Conservation (phyloP, 495 filamentous ascomycete species). For the Penicillium tannophilum region DNA sequence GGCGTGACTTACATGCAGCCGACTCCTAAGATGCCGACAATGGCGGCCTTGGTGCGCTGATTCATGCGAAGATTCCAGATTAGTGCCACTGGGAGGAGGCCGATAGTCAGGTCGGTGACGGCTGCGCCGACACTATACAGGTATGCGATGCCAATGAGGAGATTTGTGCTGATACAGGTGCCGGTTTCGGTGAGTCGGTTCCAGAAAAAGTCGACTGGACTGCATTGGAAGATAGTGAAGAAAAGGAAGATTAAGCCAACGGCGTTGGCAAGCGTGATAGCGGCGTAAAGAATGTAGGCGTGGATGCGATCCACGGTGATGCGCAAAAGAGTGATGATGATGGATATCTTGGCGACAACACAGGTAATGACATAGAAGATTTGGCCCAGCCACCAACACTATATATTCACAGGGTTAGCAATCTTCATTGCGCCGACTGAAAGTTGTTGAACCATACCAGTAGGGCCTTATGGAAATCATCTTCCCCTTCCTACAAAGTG, state of each 20-base stretch:
- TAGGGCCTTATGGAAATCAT: slow-evolving; percentile 26
- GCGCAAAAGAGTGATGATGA: slow-evolving; percentile 41
- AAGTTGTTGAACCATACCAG: slow-evolving; percentile 25
- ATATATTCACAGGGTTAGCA: background rate
- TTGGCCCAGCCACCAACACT: slow-evolving; percentile 40
- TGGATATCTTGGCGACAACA: slow-evolving; percentile 37
- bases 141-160: slow-evolving; percentile 33
- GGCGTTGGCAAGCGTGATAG: slow-evolving; percentile 25
- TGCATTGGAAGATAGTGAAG: slow-evolving; percentile 40
- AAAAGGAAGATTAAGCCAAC: slow-evolving; percentile 35
- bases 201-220: slow-evolving; percentile 39
- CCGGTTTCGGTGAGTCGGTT: slow-evolving; percentile 24
- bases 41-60: slow-evolving; percentile 28
- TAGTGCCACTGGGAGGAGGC: slow-evolving; percentile 32
- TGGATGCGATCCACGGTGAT: slow-evolving; percentile 34
- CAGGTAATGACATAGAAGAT: slow-evolving; percentile 38
- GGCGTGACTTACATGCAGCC: slow-evolving; percentile 33
- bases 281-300: slow-evolving; percentile 33
- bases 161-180: slow-evolving; percentile 27
- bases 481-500: slow-evolving; percentile 25
- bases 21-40: slow-evolving; percentile 32
- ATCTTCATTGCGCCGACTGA: background rate
- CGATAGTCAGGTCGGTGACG: slow-evolving; percentile 40
- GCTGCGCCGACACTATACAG: slow-evolving; percentile 40
- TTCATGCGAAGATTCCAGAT: slow-evolving; percentile 37